Evolutionary conservation across 208 protist species (phyloP), one percentile per base, ranked within the genome.

Genomic region (Leishmania arabica): DNA sequence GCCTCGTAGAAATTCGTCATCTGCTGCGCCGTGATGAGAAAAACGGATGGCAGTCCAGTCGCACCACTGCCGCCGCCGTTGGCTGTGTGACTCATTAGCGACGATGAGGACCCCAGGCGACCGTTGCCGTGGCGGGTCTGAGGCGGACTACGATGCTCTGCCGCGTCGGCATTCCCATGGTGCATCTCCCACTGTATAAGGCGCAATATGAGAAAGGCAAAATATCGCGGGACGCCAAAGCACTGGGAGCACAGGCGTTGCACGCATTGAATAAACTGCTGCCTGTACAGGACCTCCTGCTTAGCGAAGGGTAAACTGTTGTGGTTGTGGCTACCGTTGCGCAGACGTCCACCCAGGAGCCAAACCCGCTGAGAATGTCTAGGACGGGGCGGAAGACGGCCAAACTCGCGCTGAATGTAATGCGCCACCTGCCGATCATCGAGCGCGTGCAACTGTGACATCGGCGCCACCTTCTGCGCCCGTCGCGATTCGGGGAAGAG

Each of bases 201-300:
- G 2, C 83, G 80, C 66, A 95, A 69, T 62, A 97, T 84, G 45
- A 97, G 78, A 76, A 90, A 94, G 24, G 89, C 89, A 84, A 97
- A 95, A 81, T 97, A 97, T 64, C 91, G 90, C 66, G 94, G 94
- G 6, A 97, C 71, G 34, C 94, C 94, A 80, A 97, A 94, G 79
- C 91, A 94, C 65, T 96, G 89, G 47, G 85, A 88, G 82, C 91
- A 94, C 53, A 97, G 87, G 1, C 90, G 90, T 77, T 97, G 91
- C 42, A 93, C 88, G 70, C 89, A 91, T 72, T 90, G 80, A 24
- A 87, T 82, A 31, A 96, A 82, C 68, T 92, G 87, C 53, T 90
- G 77, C 45, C 86, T 87, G 77, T 95, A 96, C 49, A 89, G 82
- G 4, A 86, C 56, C 76, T 94, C 91, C 69, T 95, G 92, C 71